Evolutionary conservation across 306 rosid species (phyloP).

Genomic region (Fragaria ananassa): DNA sequence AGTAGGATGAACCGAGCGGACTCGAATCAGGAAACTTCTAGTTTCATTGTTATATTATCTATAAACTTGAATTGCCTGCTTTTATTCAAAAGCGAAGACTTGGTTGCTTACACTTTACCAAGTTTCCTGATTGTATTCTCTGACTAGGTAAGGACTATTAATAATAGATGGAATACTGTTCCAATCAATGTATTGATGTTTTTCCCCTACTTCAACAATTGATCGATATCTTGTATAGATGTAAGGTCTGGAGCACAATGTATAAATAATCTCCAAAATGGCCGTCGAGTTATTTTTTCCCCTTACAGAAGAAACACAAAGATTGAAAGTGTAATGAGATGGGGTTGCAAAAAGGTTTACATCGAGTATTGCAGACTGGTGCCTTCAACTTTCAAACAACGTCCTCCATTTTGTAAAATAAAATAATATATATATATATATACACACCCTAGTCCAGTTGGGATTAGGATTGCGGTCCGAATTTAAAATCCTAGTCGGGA

Average conservation of each 20-base stretch:
- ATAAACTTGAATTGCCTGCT: constrained; percentile 22
- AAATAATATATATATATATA: too few relatives aligned
- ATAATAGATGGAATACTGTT: not conserved
- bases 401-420: too few relatives aligned
- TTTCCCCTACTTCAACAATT: not conserved
- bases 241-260: not conserved
- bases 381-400: not conserved
- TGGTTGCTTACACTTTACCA: not conserved
- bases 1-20: not conserved
- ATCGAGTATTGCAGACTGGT: not conserved
- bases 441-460: not conserved
- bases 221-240: not conserved
- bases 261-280: not conserved
- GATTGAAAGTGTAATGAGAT: too few relatives aligned
- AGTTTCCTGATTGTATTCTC: constrained; percentile 13
- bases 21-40: not conserved
- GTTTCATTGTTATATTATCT: constrained; percentile 17
- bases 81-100: constrained; percentile 21
- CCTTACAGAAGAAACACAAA: not conserved
- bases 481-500: not conserved
- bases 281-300: not conserved
- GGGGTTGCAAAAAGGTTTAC: too few relatives aligned
- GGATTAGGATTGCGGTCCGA: not conserved
- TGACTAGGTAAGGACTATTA: constrained; percentile 19
- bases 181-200: not conserved